Base-by-base conservation (phyloP, 169 alveolate species). In the Plasmodium vivax region DNA sequence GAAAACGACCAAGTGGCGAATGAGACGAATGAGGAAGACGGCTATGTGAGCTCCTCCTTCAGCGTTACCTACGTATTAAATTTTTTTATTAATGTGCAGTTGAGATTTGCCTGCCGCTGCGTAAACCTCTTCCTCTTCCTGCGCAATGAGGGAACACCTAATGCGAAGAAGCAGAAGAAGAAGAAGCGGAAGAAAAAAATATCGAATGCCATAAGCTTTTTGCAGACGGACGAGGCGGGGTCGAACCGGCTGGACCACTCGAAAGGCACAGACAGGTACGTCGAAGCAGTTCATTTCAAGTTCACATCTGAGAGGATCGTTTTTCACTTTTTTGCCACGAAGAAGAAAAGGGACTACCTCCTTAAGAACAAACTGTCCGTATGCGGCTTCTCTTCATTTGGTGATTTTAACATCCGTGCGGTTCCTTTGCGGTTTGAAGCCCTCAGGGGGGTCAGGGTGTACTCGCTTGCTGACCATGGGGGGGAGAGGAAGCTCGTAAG, bases 111-210 rank as follows among this genome's bases (percentile, higher is more conserved):
- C 16, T 83, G 80, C 30, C 43, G 43, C 32, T 27, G 36, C 38
- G 23, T 83, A 9, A 62, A 58, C 51, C 38, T 62, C n/a, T 83
- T 23, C 32, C 58, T 83, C 47, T 83, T 83, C 45, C 58, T 41
- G 23, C 10, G n/a, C 51, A 27, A 30, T 10, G 58, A 32, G 10
- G 16, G 47, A 0, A 43, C 30, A 3, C 10, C 43, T 3, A 58
- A 83, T 83, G 30, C 3, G 68, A 83, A 51, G 14, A 56, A 83
- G 41, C 23, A 0, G 27, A 68, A 62, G 32, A 41, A 16, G 27
- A 14, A 30, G 71, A 56, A 6, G 58, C 32, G 4, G 19, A 36
- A 12, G 23, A 68, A 30, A 23, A 68, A 68, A 68, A 68, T 68
- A 68, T 23, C 77, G 6, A 68, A 19, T 9, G 32, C 23, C 6